Evolutionary conservation across 116 monocot species (phyloP).

Genomic region (Iris pallida): DNA sequence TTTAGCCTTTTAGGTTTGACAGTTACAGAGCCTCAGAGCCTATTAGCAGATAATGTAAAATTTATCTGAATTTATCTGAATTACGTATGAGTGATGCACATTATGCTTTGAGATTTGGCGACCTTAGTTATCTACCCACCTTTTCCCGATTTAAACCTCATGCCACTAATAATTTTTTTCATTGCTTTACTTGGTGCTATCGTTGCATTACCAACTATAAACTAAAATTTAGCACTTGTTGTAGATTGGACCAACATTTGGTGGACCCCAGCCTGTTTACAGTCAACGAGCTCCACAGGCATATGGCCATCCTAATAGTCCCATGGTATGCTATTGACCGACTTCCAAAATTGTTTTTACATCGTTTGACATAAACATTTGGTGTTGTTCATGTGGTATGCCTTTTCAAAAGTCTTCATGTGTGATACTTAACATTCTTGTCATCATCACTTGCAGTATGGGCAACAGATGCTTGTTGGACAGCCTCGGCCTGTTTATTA

Average conservation of each 20-base stretch:
- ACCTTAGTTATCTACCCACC: no score
- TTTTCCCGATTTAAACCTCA: no score
- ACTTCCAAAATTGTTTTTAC: background rate
- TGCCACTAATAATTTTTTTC: no score
- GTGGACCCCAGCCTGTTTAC: constrained; percentile 48
- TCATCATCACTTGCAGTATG: constrained; percentile 46
- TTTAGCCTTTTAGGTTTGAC: no score
- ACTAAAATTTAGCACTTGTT: constrained; percentile 1
- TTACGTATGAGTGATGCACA: no score
- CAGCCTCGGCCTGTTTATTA: constrained; percentile 53
- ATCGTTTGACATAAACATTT: background rate
- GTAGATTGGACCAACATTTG: constrained; percentile 56
- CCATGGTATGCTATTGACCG: constrained; percentile 25
- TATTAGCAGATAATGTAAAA: no score
- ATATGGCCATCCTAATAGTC: constrained; percentile 54
- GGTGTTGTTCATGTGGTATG: background rate
- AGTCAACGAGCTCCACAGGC: constrained; percentile 45
- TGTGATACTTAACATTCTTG: background rate
- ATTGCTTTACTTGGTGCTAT: no score
- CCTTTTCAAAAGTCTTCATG: background rate
- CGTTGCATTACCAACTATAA: background rate
- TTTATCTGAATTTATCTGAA: no score
- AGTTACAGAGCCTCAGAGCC: no score
- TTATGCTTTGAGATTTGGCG: no score
- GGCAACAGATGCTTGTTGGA: constrained; percentile 58